Conservation (phyloP, 2,329 filamentous ascomycete species). For the Chrysosporium queenslandicum region DNA sequence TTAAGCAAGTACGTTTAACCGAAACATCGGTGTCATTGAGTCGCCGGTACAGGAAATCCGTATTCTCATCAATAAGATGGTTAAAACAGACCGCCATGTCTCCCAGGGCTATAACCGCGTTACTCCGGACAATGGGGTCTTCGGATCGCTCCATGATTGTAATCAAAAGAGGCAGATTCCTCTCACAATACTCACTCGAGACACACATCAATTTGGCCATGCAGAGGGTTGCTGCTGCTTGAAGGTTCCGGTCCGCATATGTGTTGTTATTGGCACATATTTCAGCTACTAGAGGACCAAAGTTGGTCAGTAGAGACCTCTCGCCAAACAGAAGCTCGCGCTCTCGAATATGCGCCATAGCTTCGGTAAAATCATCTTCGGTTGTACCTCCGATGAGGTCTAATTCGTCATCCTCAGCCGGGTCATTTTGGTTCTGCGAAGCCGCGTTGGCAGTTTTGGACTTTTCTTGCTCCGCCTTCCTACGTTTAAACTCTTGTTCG, state of each 20-base stretch:
- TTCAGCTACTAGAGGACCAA: constrained; percentile 83
- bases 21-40: constrained; percentile 79
- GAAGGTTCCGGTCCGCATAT: constrained; percentile 79
- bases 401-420: constrained; percentile 71
- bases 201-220: constrained; percentile 99
- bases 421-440: constrained; percentile 43
- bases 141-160: constrained; percentile 94
- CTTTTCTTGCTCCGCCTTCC: constrained; percentile 54
- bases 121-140: constrained; percentile 85
- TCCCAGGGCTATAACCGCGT: constrained; percentile 90
- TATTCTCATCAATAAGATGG: constrained; percentile 97
- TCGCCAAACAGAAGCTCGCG: constrained; percentile 74
- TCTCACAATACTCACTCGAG: constrained; percentile 89
- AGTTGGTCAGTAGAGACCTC: constrained; percentile 74
- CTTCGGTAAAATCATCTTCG: constrained; percentile 85
- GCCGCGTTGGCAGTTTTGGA: constrained; percentile 37
- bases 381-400: constrained; percentile 95
- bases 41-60: constrained; percentile 90
- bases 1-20: constrained; percentile 93
- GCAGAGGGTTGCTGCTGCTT: constrained; percentile 86
- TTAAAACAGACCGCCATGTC: constrained; percentile 99
- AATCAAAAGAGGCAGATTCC: constrained; percentile 83
- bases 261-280: constrained; percentile 91
- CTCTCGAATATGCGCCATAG: constrained; percentile 74
- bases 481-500: constrained; percentile 92